Conservation (phyloP, 495 filamentous ascomycete genomes). For the Penicillium salamii region DNA sequence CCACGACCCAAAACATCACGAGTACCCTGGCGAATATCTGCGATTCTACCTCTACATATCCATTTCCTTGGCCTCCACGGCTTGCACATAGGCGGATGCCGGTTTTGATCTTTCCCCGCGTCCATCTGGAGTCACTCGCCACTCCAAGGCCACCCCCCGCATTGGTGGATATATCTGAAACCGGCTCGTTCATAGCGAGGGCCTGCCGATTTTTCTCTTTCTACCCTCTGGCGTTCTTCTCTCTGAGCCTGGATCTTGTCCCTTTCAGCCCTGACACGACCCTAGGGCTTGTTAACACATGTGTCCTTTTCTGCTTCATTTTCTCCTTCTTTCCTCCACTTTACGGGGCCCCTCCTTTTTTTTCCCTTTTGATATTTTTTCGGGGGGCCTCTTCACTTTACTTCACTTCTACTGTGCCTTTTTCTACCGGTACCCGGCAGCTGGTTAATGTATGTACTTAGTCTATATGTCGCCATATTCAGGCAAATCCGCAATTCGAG, state of each 20-base stretch:
- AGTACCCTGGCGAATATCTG: slow-evolving; percentile 31
- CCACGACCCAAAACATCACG: slow-evolving; percentile 42
- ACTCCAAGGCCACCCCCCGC: not conserved
- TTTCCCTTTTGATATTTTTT: too few relatives aligned
- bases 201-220: slow-evolving; percentile 28
- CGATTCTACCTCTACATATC: slow-evolving; percentile 23
- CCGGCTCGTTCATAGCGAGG: slow-evolving; percentile 34
- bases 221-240: slow-evolving; percentile 26
- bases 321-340: slow-evolving; percentile 13
- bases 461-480: slow-evolving; percentile 24
- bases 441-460: slow-evolving; percentile 50
- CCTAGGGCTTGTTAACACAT: slow-evolving; percentile 40
- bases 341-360: slow-evolving; percentile 9
- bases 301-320: slow-evolving; percentile 8
- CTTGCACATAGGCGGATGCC: slow-evolving; percentile 37
- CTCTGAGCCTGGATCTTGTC: slow-evolving; percentile 28
- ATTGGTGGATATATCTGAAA: slow-evolving; percentile 5
- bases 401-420: slow-evolving; percentile 33
- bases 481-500: slow-evolving; percentile 11
- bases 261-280: slow-evolving; percentile 41
- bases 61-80: slow-evolving; percentile 21
- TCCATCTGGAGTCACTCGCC: slow-evolving; percentile 2
- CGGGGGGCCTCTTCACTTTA: slow-evolving; percentile 16
- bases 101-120: slow-evolving; percentile 15
- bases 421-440: slow-evolving; percentile 29